Evolutionary conservation across 371 early-diverging fungal genomes (phyloP), one percentile per base, ranked within the genome.

Genomic region (Rhizomucor miehei): DNA sequence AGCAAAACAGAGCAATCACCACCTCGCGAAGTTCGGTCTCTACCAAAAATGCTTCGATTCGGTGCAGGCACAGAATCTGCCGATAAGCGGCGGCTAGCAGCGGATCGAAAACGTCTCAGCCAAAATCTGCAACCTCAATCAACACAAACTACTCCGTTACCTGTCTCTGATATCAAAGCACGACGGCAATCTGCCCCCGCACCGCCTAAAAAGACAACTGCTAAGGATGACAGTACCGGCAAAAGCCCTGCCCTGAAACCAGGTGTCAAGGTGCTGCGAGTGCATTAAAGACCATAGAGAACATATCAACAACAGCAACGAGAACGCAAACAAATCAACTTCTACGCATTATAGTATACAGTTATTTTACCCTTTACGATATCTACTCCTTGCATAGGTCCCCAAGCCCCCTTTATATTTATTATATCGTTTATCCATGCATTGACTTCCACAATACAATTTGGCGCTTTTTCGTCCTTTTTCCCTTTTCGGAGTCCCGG

Each of bases 241-340:
- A 51, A 51, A 13, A 57, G 47, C 23, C 25, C 59, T 13, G 38
- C 62, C 14, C 51, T 66, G 34, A 66, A 59, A 29, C 29, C 29
- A 3, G 55, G 59, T 40, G 35, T 62, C 51, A 70, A 70, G 23
- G 56, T 54, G 23, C 61, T 70, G 40, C 63, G 62, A n/a, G 70
- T 70, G 13, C 66, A 70, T 44, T 70, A 53, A 65, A 24, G 14
- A 3, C 19, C 41, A 29, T 8, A 29, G 29, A 29, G 3, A 5
- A 29, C 29, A 29, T 29, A 8, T 29, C 29, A 3, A 3, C 3
- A 3, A 29, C 29, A 5, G 29, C 29, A 29, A 29, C 29, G 5
- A 3, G 29, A 29, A 8, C n/a, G n/a, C n/a, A 8, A 29, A 29
- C 3, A 29, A 29, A 29, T 8, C 3, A 29, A 5, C 29, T 8